These are phyloP conservation scores for Phytophthora constricta DNA, from an alignment of 352 stramenopile genomes.

Conservation along the genomic window DNA sequence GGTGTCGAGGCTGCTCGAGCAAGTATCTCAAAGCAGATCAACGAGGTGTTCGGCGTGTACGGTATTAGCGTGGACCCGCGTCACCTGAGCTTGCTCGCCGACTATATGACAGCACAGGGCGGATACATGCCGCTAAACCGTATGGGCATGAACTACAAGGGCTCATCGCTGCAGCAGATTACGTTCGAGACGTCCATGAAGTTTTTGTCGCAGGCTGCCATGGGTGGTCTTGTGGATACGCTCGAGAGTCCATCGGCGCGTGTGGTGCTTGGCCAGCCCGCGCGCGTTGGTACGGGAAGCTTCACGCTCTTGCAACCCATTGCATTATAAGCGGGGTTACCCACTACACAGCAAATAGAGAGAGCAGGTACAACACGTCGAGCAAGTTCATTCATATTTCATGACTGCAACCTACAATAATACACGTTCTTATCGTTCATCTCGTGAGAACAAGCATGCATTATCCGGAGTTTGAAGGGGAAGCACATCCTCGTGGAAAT, in stretches of 20 bases:
- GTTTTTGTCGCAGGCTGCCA: constrained; percentile 97
- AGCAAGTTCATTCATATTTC: constrained; percentile 40
- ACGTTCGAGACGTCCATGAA: constrained; percentile 99
- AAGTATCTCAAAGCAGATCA: constrained; percentile 99
- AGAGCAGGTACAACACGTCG: constrained; percentile 31
- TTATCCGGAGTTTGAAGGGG: no score
- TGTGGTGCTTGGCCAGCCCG: constrained; percentile 95
- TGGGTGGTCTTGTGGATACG: constrained; percentile 89
- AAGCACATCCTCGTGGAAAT: background rate
- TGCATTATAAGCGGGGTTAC: constrained; percentile 62
- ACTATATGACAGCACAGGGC: constrained; percentile 99
- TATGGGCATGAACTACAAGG: constrained; percentile 96
- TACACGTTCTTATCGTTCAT: no score
- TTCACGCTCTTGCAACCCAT: constrained; percentile 94
- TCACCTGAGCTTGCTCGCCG: constrained; percentile 98
- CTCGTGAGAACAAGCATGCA: no score
- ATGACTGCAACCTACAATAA: constrained; percentile 33
- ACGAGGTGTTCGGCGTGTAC: constrained; percentile 99
- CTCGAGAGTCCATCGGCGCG: constrained; percentile 95
- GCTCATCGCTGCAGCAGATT: constrained; percentile 98
- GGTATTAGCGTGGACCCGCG: constrained; percentile 98
- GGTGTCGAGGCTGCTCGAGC: constrained; percentile 98
- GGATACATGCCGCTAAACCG: constrained; percentile 98
- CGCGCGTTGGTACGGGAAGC: constrained; percentile 95
- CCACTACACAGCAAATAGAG: constrained; percentile 29